Percentiles rank a stretch among this genome's conserved stretches.
phyloP scores from a whole-genome alignment of 192 early-diverging fungal species.

The Coemansia sp. region DNA sequence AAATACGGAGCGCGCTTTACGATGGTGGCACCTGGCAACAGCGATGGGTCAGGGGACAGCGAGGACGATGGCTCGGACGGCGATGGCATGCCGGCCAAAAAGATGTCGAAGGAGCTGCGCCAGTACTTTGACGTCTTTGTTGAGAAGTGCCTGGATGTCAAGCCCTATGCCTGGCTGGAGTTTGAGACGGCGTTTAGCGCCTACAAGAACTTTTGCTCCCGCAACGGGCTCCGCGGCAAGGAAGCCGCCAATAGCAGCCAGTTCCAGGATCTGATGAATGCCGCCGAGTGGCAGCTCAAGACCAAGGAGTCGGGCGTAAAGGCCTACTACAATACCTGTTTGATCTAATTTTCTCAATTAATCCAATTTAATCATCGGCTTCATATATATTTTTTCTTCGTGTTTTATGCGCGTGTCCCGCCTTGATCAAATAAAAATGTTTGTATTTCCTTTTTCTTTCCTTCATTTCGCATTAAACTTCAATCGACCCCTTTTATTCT shows the following conservation, averaged over 20 bases:
- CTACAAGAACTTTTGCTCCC: constrained; percentile 50
- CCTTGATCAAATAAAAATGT: background rate
- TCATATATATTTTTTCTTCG: background rate
- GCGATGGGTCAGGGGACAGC: constrained; percentile 20
- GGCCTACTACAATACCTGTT: constrained; percentile 50
- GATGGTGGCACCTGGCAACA: background rate
- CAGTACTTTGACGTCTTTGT: constrained; percentile 51
- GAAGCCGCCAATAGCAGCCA: constrained; percentile 39
- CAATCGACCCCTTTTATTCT: background rate
- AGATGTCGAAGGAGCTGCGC: constrained; percentile 37
- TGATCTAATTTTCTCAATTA: constrained; percentile 20
- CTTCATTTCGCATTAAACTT: background rate
- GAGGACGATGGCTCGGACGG: constrained; percentile 18
- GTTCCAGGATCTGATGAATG: constrained; percentile 51
- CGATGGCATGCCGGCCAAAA: background rate
- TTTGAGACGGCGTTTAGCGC: constrained; percentile 33
- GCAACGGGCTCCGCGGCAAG: constrained; percentile 48
- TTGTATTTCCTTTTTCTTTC: background rate
- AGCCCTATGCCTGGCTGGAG: constrained; percentile 54
- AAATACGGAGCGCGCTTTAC: constrained; percentile 13
- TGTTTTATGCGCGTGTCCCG: background rate
- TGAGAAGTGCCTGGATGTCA: constrained; percentile 53
- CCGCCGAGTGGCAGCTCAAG: constrained; percentile 54
- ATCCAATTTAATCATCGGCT: constrained; percentile 2
- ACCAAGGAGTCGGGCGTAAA: constrained; percentile 40